These are phyloP conservation scores for Pelargonium australe DNA, from an alignment of 441 rosid species.

Conservation along the genomic window DNA sequence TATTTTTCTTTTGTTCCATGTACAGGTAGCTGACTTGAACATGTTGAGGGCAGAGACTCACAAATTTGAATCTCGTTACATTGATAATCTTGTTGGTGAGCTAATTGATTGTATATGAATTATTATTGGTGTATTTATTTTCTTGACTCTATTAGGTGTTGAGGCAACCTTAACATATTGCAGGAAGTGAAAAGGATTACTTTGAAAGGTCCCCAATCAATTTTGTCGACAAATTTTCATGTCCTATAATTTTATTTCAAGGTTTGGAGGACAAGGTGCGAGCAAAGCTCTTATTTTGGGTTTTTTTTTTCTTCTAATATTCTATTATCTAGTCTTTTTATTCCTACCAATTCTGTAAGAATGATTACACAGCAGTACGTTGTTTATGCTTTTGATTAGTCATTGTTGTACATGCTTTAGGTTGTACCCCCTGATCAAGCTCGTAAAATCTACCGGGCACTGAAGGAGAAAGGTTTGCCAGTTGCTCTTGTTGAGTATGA, in stretches of 20 bases:
- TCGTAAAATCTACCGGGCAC: constrained; percentile 60
- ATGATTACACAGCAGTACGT: not conserved
- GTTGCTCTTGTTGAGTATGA: constrained; percentile 91
- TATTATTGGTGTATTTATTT: constrained; percentile 1
- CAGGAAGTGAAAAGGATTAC: constrained; percentile 62
- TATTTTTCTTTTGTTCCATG: not conserved
- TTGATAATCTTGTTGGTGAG: constrained; percentile 88
- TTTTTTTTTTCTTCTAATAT: too few relatives aligned
- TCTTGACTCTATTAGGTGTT: constrained; percentile 9
- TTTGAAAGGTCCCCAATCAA: constrained; percentile 77
- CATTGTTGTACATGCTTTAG: constrained; percentile 29
- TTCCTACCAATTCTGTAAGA: not conserved
- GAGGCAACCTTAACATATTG: constrained; percentile 19
- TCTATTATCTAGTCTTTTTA: not conserved
- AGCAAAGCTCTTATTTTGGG: not conserved
- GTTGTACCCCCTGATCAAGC: constrained; percentile 82
- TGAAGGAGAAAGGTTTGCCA: constrained; percentile 76
- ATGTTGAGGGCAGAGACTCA: constrained; percentile 69
- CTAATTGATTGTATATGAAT: constrained; percentile 5
- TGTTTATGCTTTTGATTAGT: not conserved
- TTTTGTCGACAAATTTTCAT: constrained; percentile 67
- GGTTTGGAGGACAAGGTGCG: constrained; percentile 89
- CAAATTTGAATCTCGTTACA: constrained; percentile 77
- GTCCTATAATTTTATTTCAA: constrained; percentile 89
- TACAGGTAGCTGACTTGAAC: constrained; percentile 71